Evolutionary conservation across 495 filamentous ascomycete species (phyloP), one percentile per base, ranked within the genome.

Genomic region (Extremus antarcticus): DNA sequence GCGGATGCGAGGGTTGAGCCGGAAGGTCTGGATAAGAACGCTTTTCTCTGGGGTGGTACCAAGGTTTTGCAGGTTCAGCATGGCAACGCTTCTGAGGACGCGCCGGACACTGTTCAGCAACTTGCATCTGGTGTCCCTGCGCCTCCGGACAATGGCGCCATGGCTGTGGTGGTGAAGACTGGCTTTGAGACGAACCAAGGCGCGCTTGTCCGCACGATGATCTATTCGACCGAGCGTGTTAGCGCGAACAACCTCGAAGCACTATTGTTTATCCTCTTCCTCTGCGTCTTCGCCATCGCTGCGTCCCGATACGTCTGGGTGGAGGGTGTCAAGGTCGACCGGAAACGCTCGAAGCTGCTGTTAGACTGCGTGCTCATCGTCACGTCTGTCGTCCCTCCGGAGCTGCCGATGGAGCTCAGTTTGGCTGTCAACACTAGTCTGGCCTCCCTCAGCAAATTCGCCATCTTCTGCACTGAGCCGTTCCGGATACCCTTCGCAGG

Each of bases 301-400:
- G 92, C 92, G 29, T 94, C 91, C n/a, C 97, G 94, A 92, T 99
- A 99, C 67, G 92, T 99, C 47, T 99, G 92, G 92, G 81, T 89
- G 55, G 91, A 99, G 70, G 92, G 92, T 71, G 90, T 97, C 38
- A 71, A 77, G 53, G 85, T 84, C 73, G 91, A 97, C 67, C 84
- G 92, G 63, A 96, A 97, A 76, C 82, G 92, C 55, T 95, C 89
- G 20, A 99, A 99, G 78, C 78, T 99, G 25, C 78, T 99, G 54
- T 81, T 99, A 51, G 92, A 99, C 70, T 99, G 92, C 71, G 83
- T 99, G 62, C 80, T 99, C 55, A 99, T 99, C 63, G 78, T 97
- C 59, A 99, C 92, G 19, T 95, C 88, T 65, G 92, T 99, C 52
- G 92, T 99, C 2, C 92, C 92, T 19, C 92, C 92, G 8, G 92